These are phyloP conservation scores for Jimgerdemannia flammicorona DNA, from an alignment of 192 early-diverging fungal genomes.

Conservation along the genomic window DNA sequence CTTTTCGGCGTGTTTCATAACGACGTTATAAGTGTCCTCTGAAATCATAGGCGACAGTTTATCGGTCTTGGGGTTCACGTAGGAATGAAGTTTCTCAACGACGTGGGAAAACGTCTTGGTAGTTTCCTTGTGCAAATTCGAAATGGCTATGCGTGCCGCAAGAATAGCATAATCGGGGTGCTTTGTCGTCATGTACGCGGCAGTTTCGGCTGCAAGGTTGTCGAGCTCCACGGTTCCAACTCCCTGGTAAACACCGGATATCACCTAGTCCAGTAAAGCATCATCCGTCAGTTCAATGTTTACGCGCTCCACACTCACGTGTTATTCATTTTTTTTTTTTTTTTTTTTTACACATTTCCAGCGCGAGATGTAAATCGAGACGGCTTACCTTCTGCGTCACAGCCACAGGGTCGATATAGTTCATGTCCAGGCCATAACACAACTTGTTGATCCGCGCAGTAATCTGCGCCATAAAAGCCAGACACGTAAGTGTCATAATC, in stretches of 20 bases:
- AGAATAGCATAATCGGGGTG: constrained; percentile 98
- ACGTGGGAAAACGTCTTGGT: constrained; percentile 82
- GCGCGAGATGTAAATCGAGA: background rate
- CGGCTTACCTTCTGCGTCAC: constrained; percentile 90
- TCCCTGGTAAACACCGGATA: constrained; percentile 83
- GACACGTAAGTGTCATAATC: background rate
- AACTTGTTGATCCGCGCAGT: constrained; percentile 94
- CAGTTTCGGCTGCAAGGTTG: constrained; percentile 88
- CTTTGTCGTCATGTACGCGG: constrained; percentile 86
- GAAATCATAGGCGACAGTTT: constrained; percentile 92
- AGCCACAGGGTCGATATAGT: constrained; percentile 92
- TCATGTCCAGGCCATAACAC: constrained; percentile 92
- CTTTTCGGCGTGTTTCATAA: constrained; percentile 71
- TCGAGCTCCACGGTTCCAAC: constrained; percentile 85
- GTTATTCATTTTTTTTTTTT: constrained; percentile 41
- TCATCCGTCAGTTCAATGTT: background rate
- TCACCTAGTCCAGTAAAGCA: constrained; percentile 47
- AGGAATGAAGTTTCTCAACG: constrained; percentile 80
- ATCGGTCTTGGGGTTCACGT: constrained; percentile 86
- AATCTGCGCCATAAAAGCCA: constrained; percentile 37
- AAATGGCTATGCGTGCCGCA: constrained; percentile 95
- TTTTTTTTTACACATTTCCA: background rate
- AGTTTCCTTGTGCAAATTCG: constrained; percentile 92
- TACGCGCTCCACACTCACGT: background rate
- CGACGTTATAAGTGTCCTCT: constrained; percentile 61